These are phyloP conservation scores for Solanum chmielewskii DNA, from an alignment of 257 asterid species.

Conservation along the genomic window DNA sequence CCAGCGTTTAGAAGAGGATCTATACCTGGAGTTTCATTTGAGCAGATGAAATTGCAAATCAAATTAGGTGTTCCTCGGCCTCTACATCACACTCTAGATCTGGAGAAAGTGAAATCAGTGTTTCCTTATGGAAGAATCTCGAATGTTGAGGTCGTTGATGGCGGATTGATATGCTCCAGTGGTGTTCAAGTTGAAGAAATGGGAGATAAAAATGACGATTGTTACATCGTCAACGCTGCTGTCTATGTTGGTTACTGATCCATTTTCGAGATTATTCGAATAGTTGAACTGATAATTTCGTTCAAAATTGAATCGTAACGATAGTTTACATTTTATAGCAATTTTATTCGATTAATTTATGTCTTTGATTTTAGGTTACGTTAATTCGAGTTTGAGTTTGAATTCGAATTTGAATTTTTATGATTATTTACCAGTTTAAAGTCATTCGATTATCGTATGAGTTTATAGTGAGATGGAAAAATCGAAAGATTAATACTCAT, in stretches of 20 bases:
- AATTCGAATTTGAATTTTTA: not conserved
- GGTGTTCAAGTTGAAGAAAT: constrained; percentile 92
- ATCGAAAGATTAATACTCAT: not conserved
- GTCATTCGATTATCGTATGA: not conserved
- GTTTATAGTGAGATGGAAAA: not conserved
- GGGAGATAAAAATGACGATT: constrained; percentile 90
- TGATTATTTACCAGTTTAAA: not conserved
- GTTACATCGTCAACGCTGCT: constrained; percentile 93
- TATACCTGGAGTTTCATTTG: constrained; percentile 86
- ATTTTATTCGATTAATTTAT: not conserved
- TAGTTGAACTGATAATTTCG: not conserved
- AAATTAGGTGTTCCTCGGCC: constrained; percentile 81
- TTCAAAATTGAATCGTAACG: not conserved
- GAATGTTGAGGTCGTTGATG: constrained; percentile 76
- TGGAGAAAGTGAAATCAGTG: constrained; percentile 78
- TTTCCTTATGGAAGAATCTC: constrained; percentile 91
- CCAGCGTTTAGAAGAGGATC: constrained; percentile 89
- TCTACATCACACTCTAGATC: constrained; percentile 60
- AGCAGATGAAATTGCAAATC: constrained; percentile 90
- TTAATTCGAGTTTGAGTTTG: not conserved
- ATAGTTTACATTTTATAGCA: not conserved
- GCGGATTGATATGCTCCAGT: constrained; percentile 85
- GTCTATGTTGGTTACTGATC: constrained; percentile 80
- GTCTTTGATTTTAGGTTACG: not conserved
- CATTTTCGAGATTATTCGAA: not conserved